A percentile compares a stretch with the other conserved stretches of the same genome.
phyloP scores from a whole-genome alignment of 2,329 filamentous ascomycete genomes.

The Furcasterigmium furcatum region DNA sequence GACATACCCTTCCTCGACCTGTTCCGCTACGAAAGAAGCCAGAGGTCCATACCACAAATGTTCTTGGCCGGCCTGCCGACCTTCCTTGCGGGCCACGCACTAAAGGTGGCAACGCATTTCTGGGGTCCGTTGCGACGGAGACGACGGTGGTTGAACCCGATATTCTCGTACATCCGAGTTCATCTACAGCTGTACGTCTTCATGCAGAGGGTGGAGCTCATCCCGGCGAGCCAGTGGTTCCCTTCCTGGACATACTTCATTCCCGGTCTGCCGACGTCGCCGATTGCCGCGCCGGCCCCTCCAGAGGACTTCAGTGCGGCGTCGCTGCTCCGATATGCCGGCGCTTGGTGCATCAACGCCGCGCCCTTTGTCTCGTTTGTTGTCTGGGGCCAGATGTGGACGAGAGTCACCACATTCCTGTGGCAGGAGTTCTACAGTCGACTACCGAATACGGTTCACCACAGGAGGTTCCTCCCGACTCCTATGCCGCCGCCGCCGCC shows the following conservation, averaged over 20 bases:
- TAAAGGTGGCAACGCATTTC: constrained; percentile 22
- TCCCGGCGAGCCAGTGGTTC: constrained; percentile 35
- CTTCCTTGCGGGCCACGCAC: constrained; percentile 26
- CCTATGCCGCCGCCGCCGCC: constrained; percentile 14
- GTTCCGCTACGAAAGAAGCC: constrained; percentile 25
- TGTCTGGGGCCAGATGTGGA: constrained; percentile 34
- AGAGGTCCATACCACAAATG: constrained; percentile 26
- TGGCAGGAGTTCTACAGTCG: constrained; percentile 32
- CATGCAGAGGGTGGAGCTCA: constrained; percentile 48
- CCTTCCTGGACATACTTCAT: constrained; percentile 49
- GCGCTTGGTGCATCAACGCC: constrained; percentile 34
- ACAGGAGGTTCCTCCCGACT: constrained; percentile 16
- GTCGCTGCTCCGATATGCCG: constrained; percentile 40
- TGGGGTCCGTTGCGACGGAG: constrained; percentile 12
- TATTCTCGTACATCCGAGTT: constrained; percentile 35
- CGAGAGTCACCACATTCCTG: constrained; percentile 29
- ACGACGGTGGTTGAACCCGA: constrained; percentile 11
- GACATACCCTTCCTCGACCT: constrained; percentile 45
- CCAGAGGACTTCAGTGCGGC: constrained; percentile 30
- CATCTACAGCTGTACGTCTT: constrained; percentile 52
- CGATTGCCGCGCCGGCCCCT: constrained; percentile 42
- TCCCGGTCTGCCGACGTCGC: constrained; percentile 49
- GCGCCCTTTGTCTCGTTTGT: constrained; percentile 46
- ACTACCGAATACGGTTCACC: constrained; percentile 35
- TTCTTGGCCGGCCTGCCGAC: constrained; percentile 36